Percentiles rank a stretch among this genome's conserved stretches.
Evolutionary conservation across 257 asterid genomes (phyloP).

Genomic region (Linaria vulgaris): DNA sequence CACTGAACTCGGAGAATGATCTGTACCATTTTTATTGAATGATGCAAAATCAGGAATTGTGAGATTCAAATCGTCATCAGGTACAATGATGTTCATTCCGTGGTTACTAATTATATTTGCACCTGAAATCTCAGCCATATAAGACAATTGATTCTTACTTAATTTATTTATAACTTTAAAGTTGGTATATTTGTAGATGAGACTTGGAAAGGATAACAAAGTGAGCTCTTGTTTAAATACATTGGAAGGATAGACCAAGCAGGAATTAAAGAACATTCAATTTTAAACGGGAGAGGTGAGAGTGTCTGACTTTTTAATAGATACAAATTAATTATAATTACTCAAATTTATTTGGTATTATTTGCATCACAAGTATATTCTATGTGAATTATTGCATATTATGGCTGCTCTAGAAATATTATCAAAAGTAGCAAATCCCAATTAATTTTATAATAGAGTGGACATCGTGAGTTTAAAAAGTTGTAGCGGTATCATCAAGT

Average conservation of each 20-base stretch:
- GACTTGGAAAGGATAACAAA: background rate
- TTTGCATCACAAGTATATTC: no score
- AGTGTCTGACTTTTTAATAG: no score
- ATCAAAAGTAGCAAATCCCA: no score
- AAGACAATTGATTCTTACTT: no score
- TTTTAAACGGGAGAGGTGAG: background rate
- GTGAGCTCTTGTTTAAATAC: background rate
- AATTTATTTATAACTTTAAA: no score
- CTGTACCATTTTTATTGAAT: background rate
- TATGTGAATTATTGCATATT: no score
- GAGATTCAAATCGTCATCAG: background rate
- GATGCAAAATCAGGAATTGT: background rate
- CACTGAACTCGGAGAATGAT: background rate
- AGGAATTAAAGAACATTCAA: background rate
- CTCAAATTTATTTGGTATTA: no score
- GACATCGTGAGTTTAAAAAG: no score
- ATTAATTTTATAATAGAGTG: no score
- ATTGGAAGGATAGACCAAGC: background rate
- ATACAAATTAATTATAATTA: no score
- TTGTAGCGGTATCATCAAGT: no score
- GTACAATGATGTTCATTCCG: background rate
- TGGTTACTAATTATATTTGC: conserved; percentile 1
- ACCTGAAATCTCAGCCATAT: conserved; percentile 17
- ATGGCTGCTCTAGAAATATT: no score
- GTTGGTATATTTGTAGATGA: background rate